These are phyloP conservation scores for Rhypophila decipiens DNA, from an alignment of 495 filamentous ascomycete genomes.

Conservation along the genomic window DNA sequence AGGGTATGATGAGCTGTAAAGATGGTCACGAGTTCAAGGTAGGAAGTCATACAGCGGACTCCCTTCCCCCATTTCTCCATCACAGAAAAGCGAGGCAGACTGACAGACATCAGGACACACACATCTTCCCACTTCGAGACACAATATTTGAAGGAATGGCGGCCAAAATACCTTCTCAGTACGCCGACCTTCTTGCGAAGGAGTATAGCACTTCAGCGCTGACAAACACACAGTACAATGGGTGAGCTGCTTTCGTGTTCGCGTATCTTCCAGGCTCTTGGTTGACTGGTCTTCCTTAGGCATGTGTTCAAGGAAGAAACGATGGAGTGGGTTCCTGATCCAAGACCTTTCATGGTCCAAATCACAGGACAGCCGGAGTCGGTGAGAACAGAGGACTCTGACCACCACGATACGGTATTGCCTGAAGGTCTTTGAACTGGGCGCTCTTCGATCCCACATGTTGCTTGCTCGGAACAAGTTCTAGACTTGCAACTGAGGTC, in stretches of 20 bases:
- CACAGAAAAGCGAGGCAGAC: slow-evolving; percentile 1
- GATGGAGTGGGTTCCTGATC: slow-evolving; percentile 29
- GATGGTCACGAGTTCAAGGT: slow-evolving; percentile 36
- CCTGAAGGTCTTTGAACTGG: too few relatives aligned
- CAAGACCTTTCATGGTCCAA: background rate
- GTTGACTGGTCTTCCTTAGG: slow-evolving; percentile 14
- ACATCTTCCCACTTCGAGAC: slow-evolving; percentile 35
- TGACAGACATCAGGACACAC: slow-evolving; percentile 24
- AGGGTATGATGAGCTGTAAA: slow-evolving; percentile 36
- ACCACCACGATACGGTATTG: too few relatives aligned
- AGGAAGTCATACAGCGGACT: too few relatives aligned
- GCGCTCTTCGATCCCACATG: too few relatives aligned
- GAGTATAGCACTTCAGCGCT: slow-evolving; percentile 55
- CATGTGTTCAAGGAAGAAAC: slow-evolving; percentile 31
- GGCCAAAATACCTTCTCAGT: slow-evolving; percentile 57
- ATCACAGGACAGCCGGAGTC: too few relatives aligned
- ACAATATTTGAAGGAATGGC: slow-evolving; percentile 55
- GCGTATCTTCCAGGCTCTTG: background rate
- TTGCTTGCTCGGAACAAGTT: too few relatives aligned
- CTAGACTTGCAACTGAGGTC: too few relatives aligned
- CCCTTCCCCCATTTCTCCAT: slow-evolving; percentile 1
- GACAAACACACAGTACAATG: slow-evolving; percentile 41
- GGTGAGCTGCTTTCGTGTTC: slow-evolving; percentile 33
- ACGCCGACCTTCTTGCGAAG: slow-evolving; percentile 50
- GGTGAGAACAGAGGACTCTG: too few relatives aligned